Percentiles rank a stretch among this genome's conserved stretches.
phyloP scores from a whole-genome alignment of 2,329 filamentous ascomycete species.

The Cladophialophora immunda region DNA sequence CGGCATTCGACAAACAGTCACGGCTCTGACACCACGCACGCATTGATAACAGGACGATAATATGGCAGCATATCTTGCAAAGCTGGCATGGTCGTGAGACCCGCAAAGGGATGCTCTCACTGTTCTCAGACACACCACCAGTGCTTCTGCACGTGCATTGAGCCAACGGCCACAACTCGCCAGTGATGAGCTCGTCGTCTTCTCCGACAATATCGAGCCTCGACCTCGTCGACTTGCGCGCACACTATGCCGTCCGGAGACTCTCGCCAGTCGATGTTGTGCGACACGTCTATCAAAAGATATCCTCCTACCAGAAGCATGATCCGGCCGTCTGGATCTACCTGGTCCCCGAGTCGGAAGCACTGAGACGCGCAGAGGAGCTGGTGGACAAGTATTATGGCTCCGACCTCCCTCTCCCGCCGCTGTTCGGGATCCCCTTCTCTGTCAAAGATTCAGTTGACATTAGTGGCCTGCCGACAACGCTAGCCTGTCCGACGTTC shows the following conservation, averaged over 20 bases:
- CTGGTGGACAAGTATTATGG: slow-evolving; percentile 50
- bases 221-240: slow-evolving; percentile 15
- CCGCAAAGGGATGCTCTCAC: no score
- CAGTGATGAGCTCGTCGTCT: neutral
- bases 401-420: slow-evolving; percentile 50
- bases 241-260: neutral
- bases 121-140: no score
- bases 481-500: slow-evolving; percentile 57
- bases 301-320: slow-evolving; percentile 58
- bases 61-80: no score
- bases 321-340: slow-evolving; percentile 63
- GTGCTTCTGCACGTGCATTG: no score
- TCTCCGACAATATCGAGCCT: neutral
- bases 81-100: no score
- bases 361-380: slow-evolving; percentile 52
- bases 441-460: slow-evolving; percentile 60
- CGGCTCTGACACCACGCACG: no score
- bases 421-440: slow-evolving; percentile 60
- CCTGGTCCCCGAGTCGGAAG: slow-evolving; percentile 50
- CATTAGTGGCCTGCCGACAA: slow-evolving; percentile 54
- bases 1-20: no score
- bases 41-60: no score
- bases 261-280: slow-evolving; percentile 20
- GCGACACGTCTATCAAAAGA: slow-evolving; percentile 53
- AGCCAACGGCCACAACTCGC: neutral